Evolutionary conservation across 345 rosid species (phyloP), one percentile per base, ranked within the genome.

Genomic region (Fremontodendron californicum): DNA sequence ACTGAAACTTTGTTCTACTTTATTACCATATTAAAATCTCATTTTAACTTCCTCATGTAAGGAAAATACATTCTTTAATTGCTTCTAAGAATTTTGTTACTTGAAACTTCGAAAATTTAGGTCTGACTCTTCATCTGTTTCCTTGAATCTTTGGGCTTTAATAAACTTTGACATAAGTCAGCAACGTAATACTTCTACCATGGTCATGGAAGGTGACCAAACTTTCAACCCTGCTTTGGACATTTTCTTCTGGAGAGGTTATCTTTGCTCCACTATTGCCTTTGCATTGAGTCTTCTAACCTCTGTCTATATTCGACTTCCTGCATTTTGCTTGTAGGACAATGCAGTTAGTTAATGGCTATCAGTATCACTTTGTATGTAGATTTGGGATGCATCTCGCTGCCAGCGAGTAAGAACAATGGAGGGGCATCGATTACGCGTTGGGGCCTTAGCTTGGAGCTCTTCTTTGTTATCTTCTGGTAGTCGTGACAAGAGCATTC

Each of bases 381-480:
- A 96, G 99, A 86, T 96, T 66, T 96, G 99, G 99, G 99, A 96
- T 88, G 92, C 91, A 60, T 78, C 91, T 61, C 89, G 86, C 78
- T 92, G 98, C 86, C 87, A 80, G 82, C 92, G 85, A 69, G 79
- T 94, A 58, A 89, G 99, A 86, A 89, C 94, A 64, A 91, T 96
- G 99, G 98, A 92, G 78, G 99, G 99, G 78, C 99, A 96, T 89
- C 86, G 94, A 29, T 78, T 90, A 66, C 91, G 98, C 73, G 97
- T 92, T 75, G 98, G 98, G 31, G 97, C 99, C 74, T 81, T 96
- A 75, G 95, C 98, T 27, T 96, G 99, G 98, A 91, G 97, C 79
- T 87, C 97, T 68, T 86, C 96, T 25, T 16, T 92, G 76, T 75
- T 96, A 71, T 90, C 99, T 85, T 92, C 99, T 49, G 99, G 99